Base-by-base conservation (phyloP, 164 flowering plant species). In the Platanus orientalis region DNA sequence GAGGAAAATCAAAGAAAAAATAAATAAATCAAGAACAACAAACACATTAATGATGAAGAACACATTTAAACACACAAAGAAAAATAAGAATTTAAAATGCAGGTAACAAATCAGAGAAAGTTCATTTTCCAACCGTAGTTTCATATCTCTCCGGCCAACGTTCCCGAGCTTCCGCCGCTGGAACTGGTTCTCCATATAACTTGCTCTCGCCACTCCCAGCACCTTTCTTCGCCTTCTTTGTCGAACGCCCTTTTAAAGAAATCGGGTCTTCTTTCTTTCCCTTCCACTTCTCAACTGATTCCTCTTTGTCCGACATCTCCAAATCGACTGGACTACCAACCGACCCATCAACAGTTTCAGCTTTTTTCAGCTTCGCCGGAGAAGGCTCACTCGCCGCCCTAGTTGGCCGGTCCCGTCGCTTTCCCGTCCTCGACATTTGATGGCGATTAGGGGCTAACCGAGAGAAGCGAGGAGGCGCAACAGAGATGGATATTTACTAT, bases 121-220 rank as follows among this genome's bases (percentile, higher is more conserved):
- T 12, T 2, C 26, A 1, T 25, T 1, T 29, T 26, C 20, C 25
- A 57, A 34, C 60, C 67, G 67, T 64, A 39, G 14, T 45, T 57
- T 44, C 49, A 19, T 67, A 71, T 62, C 75, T 67, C 1, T 57
- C 27, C 0, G 67, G 67, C 75, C 75, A 71, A 19, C 71, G 55
- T 48, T 30, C 4, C 16, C 16, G 28, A 11, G 71, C 75, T 32
- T 57, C 64, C 0, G 4, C 50, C 3, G 16, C 60, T 0, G 67
- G 53, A 62, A 71, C 19, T 1, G 70, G 74, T 7, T 61, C 54
- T 50, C 74, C 73, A 19, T 51, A n/a, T 3, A 69, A 64, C 29
- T 52, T 7, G 36, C 54, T 19, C 1, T n/a, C 39, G 1, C 53
- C 50, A 29, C 23, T 24, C 23, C 7, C 17, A n/a, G 44, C 60